phyloP scores from a whole-genome alignment of 495 filamentous ascomycete species.

The Lasiosphaeria miniovina region DNA sequence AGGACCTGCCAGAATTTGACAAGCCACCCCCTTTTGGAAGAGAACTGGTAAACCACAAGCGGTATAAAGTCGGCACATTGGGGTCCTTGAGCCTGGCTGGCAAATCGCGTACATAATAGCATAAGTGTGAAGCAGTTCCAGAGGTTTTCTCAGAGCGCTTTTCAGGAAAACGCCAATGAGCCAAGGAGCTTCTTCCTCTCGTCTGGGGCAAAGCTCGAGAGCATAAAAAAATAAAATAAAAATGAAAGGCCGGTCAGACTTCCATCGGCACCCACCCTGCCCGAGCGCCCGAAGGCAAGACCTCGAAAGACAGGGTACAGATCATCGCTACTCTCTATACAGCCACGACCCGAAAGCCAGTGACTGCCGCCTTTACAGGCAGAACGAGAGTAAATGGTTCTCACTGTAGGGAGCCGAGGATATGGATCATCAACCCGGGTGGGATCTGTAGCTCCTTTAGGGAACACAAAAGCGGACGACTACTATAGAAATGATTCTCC shows the following conservation, averaged over 20 bases:
- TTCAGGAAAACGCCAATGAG: not conserved
- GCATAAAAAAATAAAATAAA: slow-evolving; percentile 46
- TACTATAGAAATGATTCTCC: slow-evolving; percentile 91
- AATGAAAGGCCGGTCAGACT: slow-evolving; percentile 57
- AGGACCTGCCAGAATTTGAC: slow-evolving; percentile 2
- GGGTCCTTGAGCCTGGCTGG: no score
- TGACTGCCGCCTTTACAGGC: slow-evolving; percentile 50
- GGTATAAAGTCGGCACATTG: no score
- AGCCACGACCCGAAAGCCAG: slow-evolving; percentile 28
- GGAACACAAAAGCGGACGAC: slow-evolving; percentile 75
- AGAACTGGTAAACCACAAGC: no score
- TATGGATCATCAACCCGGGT: slow-evolving; percentile 61
- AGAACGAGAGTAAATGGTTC: slow-evolving; percentile 47
- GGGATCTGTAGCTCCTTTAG: slow-evolving; percentile 65
- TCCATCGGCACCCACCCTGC: slow-evolving; percentile 60
- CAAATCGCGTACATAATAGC: no score
- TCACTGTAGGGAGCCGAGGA: slow-evolving; percentile 62
- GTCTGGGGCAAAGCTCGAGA: slow-evolving; percentile 36
- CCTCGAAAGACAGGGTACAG: slow-evolving; percentile 52
- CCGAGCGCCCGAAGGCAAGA: slow-evolving; percentile 53
- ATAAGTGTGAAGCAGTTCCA: no score
- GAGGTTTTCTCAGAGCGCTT: no score
- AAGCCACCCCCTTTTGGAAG: not conserved
- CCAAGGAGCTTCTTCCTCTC: slow-evolving; percentile 38
- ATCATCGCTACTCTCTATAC: slow-evolving; percentile 65